Evolutionary conservation across 1,139 yeast genomes (phyloP), one percentile per base, ranked within the genome.

Genomic region (Lodderomyces oxycetoniae): DNA sequence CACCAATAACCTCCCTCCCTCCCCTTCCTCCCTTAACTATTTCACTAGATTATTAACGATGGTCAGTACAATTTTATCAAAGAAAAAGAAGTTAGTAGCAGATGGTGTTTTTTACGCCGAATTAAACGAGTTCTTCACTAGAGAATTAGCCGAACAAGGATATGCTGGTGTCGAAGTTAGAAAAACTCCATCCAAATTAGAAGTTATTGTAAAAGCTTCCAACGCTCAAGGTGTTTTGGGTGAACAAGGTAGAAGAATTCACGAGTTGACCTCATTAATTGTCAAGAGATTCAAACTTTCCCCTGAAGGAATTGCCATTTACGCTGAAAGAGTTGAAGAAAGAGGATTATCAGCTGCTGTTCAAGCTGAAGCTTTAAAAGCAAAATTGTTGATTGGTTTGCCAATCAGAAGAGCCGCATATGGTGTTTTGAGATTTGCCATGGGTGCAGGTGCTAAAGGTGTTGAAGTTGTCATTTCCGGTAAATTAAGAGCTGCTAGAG

Each of bases 61-160:
- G 65, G 64, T 58, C 52, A 51, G 61, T 59, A 16, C 26, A 21
- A 73, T 77, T 65, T 78, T 81, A 64, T 81, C 89, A 64, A 81
- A 81, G 74, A 80, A 79, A 69, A 81, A 88, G 80, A 82, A 81
- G 81, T 75, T 81, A 61, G 96, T 89, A 71, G 96, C 96, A 73
- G 99, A 91, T 79, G 99, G 99, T 86, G 99, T 91, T 64, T 87
- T 91, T 82, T 91, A 83, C 94, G 99, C 99, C 74, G 99, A 91
- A 78, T 79, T 91, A 67, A 91, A 91, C 83, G 98, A 91, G 79
- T 91, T 91, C 93, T 93, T 91, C 87, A 87, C 97, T 80, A 88
- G 97, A 78, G 98, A 91, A 75, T 85, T 91, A 67, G 95, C 98
- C 61, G 98, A 91, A 77, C 96, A 91, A 77, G 99, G 99, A 67